A percentile compares a stretch with the other conserved stretches of the same genome.
phyloP scores from a whole-genome alignment of 768 basidiomycete genomes.

The Mrakia frigida region DNA sequence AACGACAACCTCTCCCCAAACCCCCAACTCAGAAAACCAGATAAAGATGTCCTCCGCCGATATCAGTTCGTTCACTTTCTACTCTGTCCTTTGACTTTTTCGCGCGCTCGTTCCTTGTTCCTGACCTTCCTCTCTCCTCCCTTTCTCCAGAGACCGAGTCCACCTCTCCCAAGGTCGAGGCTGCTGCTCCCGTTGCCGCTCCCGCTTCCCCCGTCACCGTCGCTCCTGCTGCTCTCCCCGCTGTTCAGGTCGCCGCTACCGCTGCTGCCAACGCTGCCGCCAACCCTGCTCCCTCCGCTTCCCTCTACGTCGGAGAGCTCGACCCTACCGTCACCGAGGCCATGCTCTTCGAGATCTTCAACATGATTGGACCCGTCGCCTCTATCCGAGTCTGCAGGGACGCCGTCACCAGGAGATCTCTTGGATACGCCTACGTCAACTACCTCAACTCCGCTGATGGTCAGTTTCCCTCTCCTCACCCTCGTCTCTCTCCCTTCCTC shows the following conservation, averaged over 20 bases:
- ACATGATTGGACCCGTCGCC: conserved; percentile 98
- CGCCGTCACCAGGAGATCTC: conserved; percentile 97
- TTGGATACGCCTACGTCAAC: conserved; percentile 99
- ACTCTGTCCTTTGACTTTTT: background rate
- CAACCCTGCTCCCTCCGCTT: conserved; percentile 46
- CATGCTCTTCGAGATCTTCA: conserved; percentile 99
- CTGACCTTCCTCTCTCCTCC: background rate
- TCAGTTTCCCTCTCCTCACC: conserved; percentile 44
- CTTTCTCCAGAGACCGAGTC: conserved; percentile 13
- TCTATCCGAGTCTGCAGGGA: conserved; percentile 99
- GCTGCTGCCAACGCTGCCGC: conserved; percentile 35
- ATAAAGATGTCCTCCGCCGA: conserved; percentile 15
- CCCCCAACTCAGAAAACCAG: background rate
- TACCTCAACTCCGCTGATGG: conserved; percentile 94
- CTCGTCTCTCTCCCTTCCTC: conserved; percentile 28
- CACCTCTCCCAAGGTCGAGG: conserved; percentile 19
- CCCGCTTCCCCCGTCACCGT: conserved; percentile 25
- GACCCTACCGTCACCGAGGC: conserved; percentile 98
- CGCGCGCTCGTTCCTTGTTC: background rate
- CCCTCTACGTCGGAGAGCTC: conserved; percentile 98
- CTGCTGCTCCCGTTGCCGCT: conserved; percentile 10
- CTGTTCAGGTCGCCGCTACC: conserved; percentile 35
- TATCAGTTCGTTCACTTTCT: background rate
- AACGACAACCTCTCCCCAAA: background rate
- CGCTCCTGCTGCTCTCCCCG: conserved; percentile 32